Conservation (phyloP, 768 basidiomycete genomes). For the Trichaptum fuscoviolaceum region DNA sequence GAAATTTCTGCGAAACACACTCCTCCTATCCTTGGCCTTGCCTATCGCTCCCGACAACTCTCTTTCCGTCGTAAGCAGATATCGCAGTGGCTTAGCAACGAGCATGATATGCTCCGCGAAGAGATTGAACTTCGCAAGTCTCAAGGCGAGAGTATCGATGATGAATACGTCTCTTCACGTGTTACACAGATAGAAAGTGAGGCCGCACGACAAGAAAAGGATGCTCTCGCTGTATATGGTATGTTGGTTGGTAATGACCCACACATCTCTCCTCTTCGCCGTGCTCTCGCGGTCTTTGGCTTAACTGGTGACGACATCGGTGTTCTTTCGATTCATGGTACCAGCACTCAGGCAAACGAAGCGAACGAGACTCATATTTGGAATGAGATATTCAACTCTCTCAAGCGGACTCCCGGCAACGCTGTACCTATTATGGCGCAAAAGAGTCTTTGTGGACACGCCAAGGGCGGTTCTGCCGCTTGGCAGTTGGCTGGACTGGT, state of each 20-base stretch:
- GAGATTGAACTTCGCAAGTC: constrained; percentile 63
- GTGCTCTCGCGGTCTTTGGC: constrained; percentile 96
- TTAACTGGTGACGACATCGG: constrained; percentile 90
- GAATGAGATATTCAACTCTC: constrained; percentile 89
- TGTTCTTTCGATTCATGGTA: constrained; percentile 85
- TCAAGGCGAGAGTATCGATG: constrained; percentile 45
- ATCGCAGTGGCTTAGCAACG: constrained; percentile 88
- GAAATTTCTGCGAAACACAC: constrained; percentile 78
- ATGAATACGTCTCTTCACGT: constrained; percentile 70
- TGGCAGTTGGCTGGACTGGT: constrained; percentile 94
- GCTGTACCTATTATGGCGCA: constrained; percentile 97
- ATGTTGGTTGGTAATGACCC: constrained; percentile 90
- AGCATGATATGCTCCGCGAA: constrained; percentile 76
- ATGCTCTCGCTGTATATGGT: constrained; percentile 88
- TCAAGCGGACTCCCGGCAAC: constrained; percentile 88
- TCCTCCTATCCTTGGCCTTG: constrained; percentile 73
- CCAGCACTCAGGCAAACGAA: constrained; percentile 87
- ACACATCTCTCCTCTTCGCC: constrained; percentile 83
- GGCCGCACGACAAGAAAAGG: constrained; percentile 87
- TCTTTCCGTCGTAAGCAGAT: constrained; percentile 94
- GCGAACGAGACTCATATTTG: constrained; percentile 97
- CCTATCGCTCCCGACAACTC: constrained; percentile 91
- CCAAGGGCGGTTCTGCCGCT: constrained; percentile 98
- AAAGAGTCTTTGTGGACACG: constrained; percentile 95
- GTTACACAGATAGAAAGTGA: constrained; percentile 86